Evolutionary conservation across 1,284 basidiomycete species (phyloP).

Genomic region (Grifola frondosa): DNA sequence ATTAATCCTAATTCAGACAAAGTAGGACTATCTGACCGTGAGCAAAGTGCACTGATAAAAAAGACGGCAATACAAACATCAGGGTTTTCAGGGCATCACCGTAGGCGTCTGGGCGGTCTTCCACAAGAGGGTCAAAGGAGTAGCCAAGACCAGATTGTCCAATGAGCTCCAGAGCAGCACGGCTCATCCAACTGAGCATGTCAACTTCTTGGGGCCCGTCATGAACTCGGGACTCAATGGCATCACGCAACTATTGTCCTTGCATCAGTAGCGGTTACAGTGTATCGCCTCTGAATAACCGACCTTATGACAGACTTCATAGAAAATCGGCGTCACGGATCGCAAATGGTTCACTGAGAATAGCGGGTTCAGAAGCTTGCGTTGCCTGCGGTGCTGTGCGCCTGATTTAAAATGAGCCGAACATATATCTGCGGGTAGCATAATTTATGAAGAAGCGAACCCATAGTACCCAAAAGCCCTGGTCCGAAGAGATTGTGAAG

Average conservation of each 20-base stretch:
- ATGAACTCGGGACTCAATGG: conserved; percentile 17
- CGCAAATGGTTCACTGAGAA: conserved; percentile 17
- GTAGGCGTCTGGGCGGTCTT: conserved; percentile 30
- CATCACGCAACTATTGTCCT: conserved; percentile 25
- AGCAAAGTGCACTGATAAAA: not conserved
- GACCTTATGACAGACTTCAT: conserved; percentile 12
- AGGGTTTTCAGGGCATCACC: conserved; percentile 24
- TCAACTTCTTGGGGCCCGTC: conserved; percentile 28
- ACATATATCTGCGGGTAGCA: not conserved
- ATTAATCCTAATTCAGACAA: conserved; percentile 1
- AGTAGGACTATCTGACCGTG: conserved; percentile 6
- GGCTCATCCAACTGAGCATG: conserved; percentile 35
- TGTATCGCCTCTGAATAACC: not conserved
- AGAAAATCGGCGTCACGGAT: conserved; percentile 15
- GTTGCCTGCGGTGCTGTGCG: conserved; percentile 13
- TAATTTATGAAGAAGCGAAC: not conserved
- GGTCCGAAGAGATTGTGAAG: conserved; percentile 1
- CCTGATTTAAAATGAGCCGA: not conserved
- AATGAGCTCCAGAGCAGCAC: conserved; percentile 39
- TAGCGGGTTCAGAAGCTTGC: conserved; percentile 17
- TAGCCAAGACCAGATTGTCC: conserved; percentile 40
- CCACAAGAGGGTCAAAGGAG: conserved; percentile 36
- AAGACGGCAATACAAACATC: conserved; percentile 12
- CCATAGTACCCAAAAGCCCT: not conserved
- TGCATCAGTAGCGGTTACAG: not conserved